Evolutionary conservation across 73 alveolate genomes (phyloP), one percentile per base, ranked within the genome.

Genomic region (Paramecium sonneborni): DNA sequence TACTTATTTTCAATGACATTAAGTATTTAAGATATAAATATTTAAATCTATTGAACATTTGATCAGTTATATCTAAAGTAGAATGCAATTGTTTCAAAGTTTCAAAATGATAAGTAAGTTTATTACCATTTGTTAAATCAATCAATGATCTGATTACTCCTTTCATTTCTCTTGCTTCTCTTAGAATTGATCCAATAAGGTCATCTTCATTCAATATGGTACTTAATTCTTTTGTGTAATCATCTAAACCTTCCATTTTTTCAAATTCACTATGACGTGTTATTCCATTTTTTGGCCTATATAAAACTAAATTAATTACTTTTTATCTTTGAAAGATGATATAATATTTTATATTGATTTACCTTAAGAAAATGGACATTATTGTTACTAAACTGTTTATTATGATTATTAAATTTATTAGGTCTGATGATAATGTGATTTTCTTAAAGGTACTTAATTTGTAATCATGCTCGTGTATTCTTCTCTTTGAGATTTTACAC

Each of bases 261-360:
- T 72, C 86, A 72, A 72, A 72, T 20, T 72, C 86, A 72, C 86
- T 72, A 72, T 72, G 84, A 30, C 84, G 39, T 62, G 84, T 32
- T 62, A 30, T 30, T 1, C 44, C 44, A 62, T 26, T 62, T 62
- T 62, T 62, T 26, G 84, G 23, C 44, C 84, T 62, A 32, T 30
- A 12, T 62, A 62, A 30, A 62, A 26, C 4, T 62, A 62, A 62
- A 32, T 62, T 62, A 62, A 52, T 52, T 48, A 48, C 84, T 62
- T 62, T 32, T 62, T 62, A 32, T 62, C 84, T n/a, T 14, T 62
- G 46, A 62, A 62, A 6, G 12, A 62, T 62, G 84, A 62, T 30
- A 62, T 15, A 21, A 62, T 26, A 21, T 62, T 44, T 32, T 62
- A 23, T 21, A 62, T 26, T 20, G 84, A 62, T 62, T 62, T 62